Percentiles rank a stretch among this genome's conserved stretches.
Conservation (phyloP, 306 rosid species). For the Mimosa pudica region DNA sequence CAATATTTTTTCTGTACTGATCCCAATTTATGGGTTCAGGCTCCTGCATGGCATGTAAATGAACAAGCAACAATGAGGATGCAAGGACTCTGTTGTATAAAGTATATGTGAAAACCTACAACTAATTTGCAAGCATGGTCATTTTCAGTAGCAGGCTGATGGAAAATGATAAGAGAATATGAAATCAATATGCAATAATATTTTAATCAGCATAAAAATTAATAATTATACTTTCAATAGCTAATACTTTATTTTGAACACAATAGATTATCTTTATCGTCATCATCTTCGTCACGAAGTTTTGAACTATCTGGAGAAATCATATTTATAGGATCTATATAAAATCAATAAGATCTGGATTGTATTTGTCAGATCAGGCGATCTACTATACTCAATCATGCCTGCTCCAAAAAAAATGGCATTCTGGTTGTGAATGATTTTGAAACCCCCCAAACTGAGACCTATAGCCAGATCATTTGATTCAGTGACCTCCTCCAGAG, state of each 20-base stretch:
- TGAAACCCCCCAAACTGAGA: neutral
- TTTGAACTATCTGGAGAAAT: neutral
- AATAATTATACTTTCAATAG: neutral
- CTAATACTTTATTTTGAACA: neutral
- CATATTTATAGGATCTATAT: neutral
- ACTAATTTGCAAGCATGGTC: neutral
- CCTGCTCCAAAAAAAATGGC: neutral
- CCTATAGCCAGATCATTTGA: neutral
- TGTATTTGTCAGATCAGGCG: neutral
- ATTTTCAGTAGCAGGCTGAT: neutral
- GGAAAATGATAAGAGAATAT: neutral
- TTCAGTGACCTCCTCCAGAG: neutral
- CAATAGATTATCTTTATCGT: neutral
- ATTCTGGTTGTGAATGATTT: neutral
- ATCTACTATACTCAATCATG: neutral
- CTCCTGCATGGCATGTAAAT: constrained; percentile 59
- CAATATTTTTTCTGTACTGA: constrained; percentile 91
- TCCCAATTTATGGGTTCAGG: constrained; percentile 99
- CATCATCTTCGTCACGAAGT: neutral
- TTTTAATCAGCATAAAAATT: neutral
- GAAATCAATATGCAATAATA: neutral
- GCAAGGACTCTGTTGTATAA: neutral
- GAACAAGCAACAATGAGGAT: constrained; percentile 13
- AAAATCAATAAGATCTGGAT: neutral
- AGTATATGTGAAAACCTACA: neutral